Base-by-base conservation (phyloP, 1,284 basidiomycete genomes). In the Meira miltonrushii region DNA sequence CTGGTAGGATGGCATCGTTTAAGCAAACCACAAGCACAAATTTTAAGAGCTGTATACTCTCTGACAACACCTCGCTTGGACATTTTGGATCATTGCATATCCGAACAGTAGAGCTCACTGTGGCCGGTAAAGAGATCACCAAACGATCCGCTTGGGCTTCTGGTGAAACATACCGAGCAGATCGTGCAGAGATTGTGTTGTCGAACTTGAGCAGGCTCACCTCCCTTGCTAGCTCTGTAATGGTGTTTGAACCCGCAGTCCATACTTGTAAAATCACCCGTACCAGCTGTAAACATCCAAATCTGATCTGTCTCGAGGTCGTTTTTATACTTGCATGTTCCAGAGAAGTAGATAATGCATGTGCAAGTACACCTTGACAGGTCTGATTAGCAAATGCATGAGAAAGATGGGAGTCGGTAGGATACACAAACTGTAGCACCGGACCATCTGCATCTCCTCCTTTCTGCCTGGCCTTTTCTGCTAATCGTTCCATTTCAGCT, bases 261-360 rank as follows among this genome's bases (percentile, higher is more conserved):
- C 57, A 59, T 10, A 15, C n/a, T 11, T 21, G 17, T 15, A 52
- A 7, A 6, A 59, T 54, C 10, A 59, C 1, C 46, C 58, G 25
- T 13, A 40, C 55, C 2, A 59, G 15, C 23, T 44, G 19, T n/a
- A 58, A 7, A 17, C 38, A 37, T 11, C 23, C 43, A 12, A 48
- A 13, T 23, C 46, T 48, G 12, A 46, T 43, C n/a, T 41, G 49
- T 19, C 39, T 19, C 12, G 56, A 13, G 12, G 37, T 13, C 21
- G n/a, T 25, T n/a, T 23, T 13, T 7, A 5, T 19, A 2, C 44
- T 17, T 11, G 55, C 55, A 11, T 25, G 15, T 19, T 60, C 58
- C 11, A 60, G 33, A 8, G 54, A 38, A n/a, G 54, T 43, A 21
- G 58, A 47, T 4, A 60, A 41, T 11, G 58, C 58, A 39, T 60